Evolutionary conservation across 2,329 filamentous ascomycete genomes (phyloP).

Genomic region (Penicillium sp.): DNA sequence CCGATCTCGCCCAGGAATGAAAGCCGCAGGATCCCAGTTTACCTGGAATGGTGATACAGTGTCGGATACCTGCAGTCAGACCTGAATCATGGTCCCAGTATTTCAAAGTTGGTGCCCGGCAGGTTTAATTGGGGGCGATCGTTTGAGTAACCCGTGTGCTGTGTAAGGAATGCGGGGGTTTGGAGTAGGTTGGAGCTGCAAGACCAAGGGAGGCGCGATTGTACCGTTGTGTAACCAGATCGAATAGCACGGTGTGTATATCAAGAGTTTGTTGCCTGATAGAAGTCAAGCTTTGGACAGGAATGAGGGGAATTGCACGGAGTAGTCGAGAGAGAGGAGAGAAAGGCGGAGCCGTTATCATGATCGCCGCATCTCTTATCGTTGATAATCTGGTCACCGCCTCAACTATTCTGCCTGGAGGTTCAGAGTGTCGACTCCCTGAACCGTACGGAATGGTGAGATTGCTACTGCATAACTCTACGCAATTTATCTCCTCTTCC

Average conservation of each 20-base stretch:
- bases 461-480: too few relatives aligned
- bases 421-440: not conserved
- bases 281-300: not conserved
- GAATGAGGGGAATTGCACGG: not conserved
- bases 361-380: not conserved
- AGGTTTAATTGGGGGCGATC: not conserved
- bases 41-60: slow-evolving; percentile 4
- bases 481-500: too few relatives aligned
- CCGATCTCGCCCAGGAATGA: slow-evolving; percentile 3
- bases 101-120: not conserved
- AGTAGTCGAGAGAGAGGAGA: not conserved
- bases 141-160: slow-evolving; percentile 2
- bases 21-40: slow-evolving; percentile 1
- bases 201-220: not conserved
- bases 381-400: not conserved
- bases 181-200: slow-evolving; percentile 10
- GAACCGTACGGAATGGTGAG: too few relatives aligned
- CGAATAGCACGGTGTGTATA: not conserved
- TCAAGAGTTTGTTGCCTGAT: not conserved
- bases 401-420: not conserved
- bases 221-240: not conserved
- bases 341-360: not conserved
- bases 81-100: slow-evolving; percentile 7
- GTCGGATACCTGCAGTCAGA: slow-evolving; percentile 6
- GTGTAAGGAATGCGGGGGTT: slow-evolving; percentile 10